Percentiles rank a stretch among this genome's conserved stretches.
Conservation (phyloP, 352 stramenopile species). For the Phytophthora uliginosa region DNA sequence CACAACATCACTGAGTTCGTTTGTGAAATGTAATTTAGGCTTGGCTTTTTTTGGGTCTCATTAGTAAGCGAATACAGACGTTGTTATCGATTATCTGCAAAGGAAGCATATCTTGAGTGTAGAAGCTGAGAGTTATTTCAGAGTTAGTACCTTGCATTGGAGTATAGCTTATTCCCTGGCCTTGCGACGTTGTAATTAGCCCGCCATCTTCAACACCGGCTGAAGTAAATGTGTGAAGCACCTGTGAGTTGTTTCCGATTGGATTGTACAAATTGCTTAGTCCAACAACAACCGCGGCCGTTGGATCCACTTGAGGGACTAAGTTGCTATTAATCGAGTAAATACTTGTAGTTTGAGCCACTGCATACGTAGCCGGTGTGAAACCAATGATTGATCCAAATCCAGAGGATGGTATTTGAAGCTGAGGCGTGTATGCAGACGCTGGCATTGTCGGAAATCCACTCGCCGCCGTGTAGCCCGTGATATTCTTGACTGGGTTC, state of each 20-base stretch:
- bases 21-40: too few relatives aligned
- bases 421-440: neutral
- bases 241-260: constrained; percentile 33
- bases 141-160: neutral
- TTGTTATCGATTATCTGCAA: constrained; percentile 20
- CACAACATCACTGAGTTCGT: too few relatives aligned
- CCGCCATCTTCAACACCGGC: constrained; percentile 19
- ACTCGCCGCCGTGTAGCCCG: neutral
- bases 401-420: neutral
- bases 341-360: neutral
- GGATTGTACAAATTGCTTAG: constrained; percentile 30
- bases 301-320: constrained; percentile 23
- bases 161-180: neutral
- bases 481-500: neutral
- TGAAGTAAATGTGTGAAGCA: constrained; percentile 23
- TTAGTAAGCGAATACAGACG: constrained; percentile 17
- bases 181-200: neutral
- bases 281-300: constrained; percentile 1
- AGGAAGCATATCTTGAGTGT: neutral
- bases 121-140: neutral
- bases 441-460: neutral
- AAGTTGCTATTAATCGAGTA: constrained; percentile 30
- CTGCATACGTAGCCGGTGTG: constrained; percentile 7
- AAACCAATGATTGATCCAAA: constrained; percentile 26
- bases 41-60: too few relatives aligned